phyloP scores from a whole-genome alignment of 306 rosid genomes.

The Cicer judaicum region DNA sequence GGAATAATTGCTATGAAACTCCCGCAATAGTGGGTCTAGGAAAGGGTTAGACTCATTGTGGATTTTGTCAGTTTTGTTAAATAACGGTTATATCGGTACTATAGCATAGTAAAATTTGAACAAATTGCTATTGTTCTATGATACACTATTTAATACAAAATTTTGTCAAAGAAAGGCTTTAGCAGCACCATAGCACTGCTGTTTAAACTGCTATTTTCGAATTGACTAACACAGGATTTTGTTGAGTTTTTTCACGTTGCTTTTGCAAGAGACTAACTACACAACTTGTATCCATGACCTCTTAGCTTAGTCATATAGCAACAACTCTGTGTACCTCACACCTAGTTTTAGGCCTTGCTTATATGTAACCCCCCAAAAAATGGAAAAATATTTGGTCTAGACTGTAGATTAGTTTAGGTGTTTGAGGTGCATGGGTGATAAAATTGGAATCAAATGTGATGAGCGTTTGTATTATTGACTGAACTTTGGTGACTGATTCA shows the following conservation, averaged over 20 bases:
- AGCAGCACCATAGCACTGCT: too few species aligned
- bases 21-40: background rate
- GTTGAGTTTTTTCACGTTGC: background rate
- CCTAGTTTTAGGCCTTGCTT: background rate
- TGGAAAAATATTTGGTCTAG: constrained; percentile 9
- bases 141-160: too few species aligned
- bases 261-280: background rate
- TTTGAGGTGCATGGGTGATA: constrained; percentile 2
- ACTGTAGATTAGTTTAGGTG: background rate
- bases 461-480: background rate
- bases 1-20: background rate
- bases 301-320: background rate
- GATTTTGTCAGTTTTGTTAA: background rate
- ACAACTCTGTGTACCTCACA: background rate
- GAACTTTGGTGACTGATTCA: background rate
- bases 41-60: background rate
- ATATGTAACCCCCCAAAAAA: background rate
- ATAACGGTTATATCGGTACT: too few species aligned
- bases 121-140: too few species aligned
- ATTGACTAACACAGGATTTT: background rate
- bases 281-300: background rate
- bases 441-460: background rate
- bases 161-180: too few species aligned
- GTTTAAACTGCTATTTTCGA: too few species aligned
- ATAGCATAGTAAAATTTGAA: too few species aligned